Evolutionary conservation across 495 filamentous ascomycete species (phyloP).

Genomic region (Umbilicaria muhlenbergii): DNA sequence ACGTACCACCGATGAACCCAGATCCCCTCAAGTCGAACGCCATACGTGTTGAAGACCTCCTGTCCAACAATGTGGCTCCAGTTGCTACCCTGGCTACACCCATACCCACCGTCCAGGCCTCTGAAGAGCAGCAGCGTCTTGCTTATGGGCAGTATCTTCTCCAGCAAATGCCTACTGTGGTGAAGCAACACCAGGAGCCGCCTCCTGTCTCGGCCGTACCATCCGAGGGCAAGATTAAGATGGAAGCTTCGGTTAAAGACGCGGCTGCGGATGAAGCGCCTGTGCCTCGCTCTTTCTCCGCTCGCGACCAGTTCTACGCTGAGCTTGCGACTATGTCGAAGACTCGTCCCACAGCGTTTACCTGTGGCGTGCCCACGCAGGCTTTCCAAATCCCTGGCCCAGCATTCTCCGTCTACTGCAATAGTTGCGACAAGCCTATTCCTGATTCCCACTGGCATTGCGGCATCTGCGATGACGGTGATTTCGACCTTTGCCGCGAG

Average conservation of each 20-base stretch:
- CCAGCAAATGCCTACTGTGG: no score
- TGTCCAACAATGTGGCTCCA: no score
- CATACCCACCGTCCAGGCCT: conserved; percentile 1
- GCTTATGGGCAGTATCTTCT: no score
- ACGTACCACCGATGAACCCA: conserved; percentile 11
- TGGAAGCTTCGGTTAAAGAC: not conserved
- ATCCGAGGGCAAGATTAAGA: not conserved
- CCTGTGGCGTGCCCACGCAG: no score
- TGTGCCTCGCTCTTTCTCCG: conserved; percentile 13
- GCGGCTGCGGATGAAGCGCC: conserved; percentile 12
- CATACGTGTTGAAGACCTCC: conserved; percentile 5
- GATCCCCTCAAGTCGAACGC: conserved; percentile 5
- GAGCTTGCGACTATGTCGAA: conserved; percentile 17
- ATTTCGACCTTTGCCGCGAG: conserved; percentile 79
- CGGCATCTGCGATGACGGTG: conserved; percentile 77
- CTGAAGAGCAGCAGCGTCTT: not conserved
- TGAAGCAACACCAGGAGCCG: no score
- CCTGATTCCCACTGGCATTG: conserved; percentile 84
- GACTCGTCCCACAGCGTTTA: not conserved
- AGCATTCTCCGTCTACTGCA: conserved; percentile 69
- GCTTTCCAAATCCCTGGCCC: not conserved
- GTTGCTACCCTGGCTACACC: not conserved
- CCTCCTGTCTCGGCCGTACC: no score
- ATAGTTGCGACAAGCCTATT: conserved; percentile 67
- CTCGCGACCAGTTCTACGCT: conserved; percentile 23